Base-by-base conservation (phyloP, 495 filamentous ascomycete species). In the Daldinia concentrica region DNA sequence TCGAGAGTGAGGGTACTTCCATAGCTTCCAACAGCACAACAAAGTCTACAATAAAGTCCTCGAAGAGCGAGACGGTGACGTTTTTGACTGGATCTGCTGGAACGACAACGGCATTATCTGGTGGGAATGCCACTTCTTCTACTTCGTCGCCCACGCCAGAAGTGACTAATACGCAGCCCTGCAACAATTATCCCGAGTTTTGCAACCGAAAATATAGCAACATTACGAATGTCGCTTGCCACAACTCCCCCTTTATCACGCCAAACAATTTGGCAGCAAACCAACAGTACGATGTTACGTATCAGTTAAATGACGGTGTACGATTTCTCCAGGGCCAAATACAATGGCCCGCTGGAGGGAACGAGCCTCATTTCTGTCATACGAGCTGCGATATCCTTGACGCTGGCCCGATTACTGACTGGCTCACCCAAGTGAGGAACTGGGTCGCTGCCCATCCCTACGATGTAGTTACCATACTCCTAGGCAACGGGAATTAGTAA, bases 321-420 rank as follows among this genome's bases (percentile, higher is more conserved):
- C 90, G 95, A 57, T 95, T 97, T 87, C 87, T 98, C 15, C 93
- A 97, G 83, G 93, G 89, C 27, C 92, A 98, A 81, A 90, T 85
- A 41, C 83, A 84, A 58, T 85, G 77, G 76, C 79, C 82, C 0
- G 50, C 64, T 27, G 82, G 81, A 67, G 78, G 73, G 9, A 79
- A 78, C 5, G 76, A 76, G 29, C 82, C 88, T 6, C 94, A 97
- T 77, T 85, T 86, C 55, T 87, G 84, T 79, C 92, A 96, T 77
- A 93, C 92, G 9, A 87, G 82, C 60, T 98, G 94, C 82, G 84
- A 92, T 62, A 78, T 97, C 15, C 84, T 97, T 26, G 88, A 97
- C 73, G 90, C 88, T 5, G 95, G 95, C 0, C 87, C 91, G 11
- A 87, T 95, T 24, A 87, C 92, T 60, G 83, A 85, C 32, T 95